Evolutionary conservation across 2,329 filamentous ascomycete species (phyloP).

Genomic region (Penicillium sumatraense): DNA sequence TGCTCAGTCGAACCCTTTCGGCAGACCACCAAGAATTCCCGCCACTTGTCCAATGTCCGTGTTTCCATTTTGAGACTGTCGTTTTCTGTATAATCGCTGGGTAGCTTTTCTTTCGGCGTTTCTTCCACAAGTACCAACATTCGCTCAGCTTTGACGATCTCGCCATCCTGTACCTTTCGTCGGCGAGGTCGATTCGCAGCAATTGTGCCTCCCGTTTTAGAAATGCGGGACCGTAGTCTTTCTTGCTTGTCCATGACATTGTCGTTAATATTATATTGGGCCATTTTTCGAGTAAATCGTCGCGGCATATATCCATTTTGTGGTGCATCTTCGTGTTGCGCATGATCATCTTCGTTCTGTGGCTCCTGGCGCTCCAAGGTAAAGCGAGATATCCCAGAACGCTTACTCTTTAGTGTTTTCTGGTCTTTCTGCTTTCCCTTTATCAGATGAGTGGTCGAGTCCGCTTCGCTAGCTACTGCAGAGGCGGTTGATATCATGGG

Average conservation of each 20-base stretch:
- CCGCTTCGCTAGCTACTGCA: constrained; percentile 33
- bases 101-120: constrained; percentile 55
- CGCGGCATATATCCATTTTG: constrained; percentile 16
- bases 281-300: constrained; percentile 39
- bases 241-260: constrained; percentile 47
- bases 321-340: constrained; percentile 18
- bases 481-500: constrained; percentile 25
- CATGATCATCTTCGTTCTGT: constrained; percentile 31
- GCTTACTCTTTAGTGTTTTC: constrained; percentile 20
- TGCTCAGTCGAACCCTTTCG: constrained; percentile 60
- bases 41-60: constrained; percentile 65
- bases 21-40: constrained; percentile 67
- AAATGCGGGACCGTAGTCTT: constrained; percentile 43
- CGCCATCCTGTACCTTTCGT: constrained; percentile 56
- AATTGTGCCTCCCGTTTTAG: constrained; percentile 41
- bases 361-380: constrained; percentile 41
- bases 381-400: constrained; percentile 19
- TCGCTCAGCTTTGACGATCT: constrained; percentile 69
- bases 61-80: constrained; percentile 64
- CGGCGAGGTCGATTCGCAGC: constrained; percentile 39
- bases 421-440: constrained; percentile 28
- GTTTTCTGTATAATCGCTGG: constrained; percentile 68
- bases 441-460: constrained; percentile 41
- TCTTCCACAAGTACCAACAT: constrained; percentile 69
- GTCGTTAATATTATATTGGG: constrained; percentile 51